Conservation (phyloP, 352 stramenopile genomes). For the Phytophthora citrophthora region DNA sequence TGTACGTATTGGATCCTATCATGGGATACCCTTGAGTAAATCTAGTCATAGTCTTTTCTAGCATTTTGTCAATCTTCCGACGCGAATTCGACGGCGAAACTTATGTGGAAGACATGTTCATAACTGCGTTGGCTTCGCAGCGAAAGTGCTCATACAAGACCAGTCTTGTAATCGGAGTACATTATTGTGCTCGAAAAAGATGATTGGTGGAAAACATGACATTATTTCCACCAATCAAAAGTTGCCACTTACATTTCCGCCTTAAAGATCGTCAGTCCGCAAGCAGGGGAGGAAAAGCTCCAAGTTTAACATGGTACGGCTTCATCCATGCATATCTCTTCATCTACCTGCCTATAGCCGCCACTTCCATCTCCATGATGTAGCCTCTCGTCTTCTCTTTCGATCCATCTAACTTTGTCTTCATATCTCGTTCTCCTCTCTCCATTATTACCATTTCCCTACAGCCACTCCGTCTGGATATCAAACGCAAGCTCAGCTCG, state of each 20-base stretch:
- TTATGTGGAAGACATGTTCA: too few species aligned
- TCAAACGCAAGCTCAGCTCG: slow-evolving; percentile 95
- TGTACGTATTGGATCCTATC: too few species aligned
- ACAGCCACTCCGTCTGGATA: slow-evolving; percentile 81
- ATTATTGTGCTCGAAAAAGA: too few species aligned
- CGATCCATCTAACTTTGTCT: slow-evolving; percentile 14
- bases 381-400: slow-evolving; percentile 10
- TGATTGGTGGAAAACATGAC: too few species aligned
- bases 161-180: too few species aligned
- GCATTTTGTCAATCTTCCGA: too few species aligned
- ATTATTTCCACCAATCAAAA: slow-evolving; percentile 6
- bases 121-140: too few species aligned
- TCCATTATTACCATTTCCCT: background rate
- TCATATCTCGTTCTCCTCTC: background rate
- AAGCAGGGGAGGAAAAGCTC: slow-evolving; percentile 3
- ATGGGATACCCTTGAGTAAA: too few species aligned
- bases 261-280: slow-evolving; percentile 1
- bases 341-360: background rate
- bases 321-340: background rate
- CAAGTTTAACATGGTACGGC: slow-evolving; percentile 17
- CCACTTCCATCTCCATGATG: background rate
- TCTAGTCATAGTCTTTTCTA: too few species aligned
- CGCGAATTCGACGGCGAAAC: too few species aligned
- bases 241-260: slow-evolving; percentile 12
- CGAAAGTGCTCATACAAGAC: too few species aligned